Conservation (phyloP, 2,329 filamentous ascomycete species). For the Coniochaeta sp. region DNA sequence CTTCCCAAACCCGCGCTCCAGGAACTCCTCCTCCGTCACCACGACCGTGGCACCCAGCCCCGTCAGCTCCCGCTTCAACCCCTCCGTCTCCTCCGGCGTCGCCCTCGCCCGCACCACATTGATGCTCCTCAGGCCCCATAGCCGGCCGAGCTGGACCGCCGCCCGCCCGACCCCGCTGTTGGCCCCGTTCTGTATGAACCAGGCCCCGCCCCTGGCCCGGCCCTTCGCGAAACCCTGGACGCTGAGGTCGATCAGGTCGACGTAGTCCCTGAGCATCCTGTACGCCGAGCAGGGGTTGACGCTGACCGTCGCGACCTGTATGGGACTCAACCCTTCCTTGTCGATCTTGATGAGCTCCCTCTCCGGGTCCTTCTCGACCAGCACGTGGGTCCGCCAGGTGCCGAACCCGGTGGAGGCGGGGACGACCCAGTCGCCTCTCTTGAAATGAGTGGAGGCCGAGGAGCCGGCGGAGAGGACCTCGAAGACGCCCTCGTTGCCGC, state of each 20-base stretch:
- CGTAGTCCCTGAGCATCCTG: constrained; percentile 82
- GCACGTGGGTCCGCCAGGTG: constrained; percentile 89
- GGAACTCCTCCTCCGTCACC: constrained; percentile 47
- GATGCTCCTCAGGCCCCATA: constrained; percentile 87
- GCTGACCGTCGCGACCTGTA: constrained; percentile 79
- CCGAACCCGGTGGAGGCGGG: constrained; percentile 78
- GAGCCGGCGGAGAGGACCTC: constrained; percentile 71
- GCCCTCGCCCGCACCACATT: constrained; percentile 76
- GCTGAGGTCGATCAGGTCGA: constrained; percentile 35
- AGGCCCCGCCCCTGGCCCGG: constrained; percentile 72
- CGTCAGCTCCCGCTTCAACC: constrained; percentile 42
- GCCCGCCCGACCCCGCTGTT: constrained; percentile 89
- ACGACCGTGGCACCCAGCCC: constrained; percentile 50
- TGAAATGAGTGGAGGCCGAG: constrained; percentile 35
- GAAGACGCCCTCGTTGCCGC: constrained; percentile 89
- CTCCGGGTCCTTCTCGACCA: constrained; percentile 39
- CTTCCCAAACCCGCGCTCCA: constrained; percentile 52
- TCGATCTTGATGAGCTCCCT: constrained; percentile 57
- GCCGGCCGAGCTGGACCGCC: constrained; percentile 76
- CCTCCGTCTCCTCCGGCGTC: constrained; percentile 55
- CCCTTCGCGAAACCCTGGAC: constrained; percentile 36
- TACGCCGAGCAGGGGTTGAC: constrained; percentile 95
- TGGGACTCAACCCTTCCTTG: constrained; percentile 44
- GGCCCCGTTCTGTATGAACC: constrained; percentile 96
- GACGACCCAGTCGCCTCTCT: constrained; percentile 87